Evolutionary conservation across 2,329 filamentous ascomycete species (phyloP), one percentile per base, ranked within the genome.

Genomic region (Colletotrichum spinosum): DNA sequence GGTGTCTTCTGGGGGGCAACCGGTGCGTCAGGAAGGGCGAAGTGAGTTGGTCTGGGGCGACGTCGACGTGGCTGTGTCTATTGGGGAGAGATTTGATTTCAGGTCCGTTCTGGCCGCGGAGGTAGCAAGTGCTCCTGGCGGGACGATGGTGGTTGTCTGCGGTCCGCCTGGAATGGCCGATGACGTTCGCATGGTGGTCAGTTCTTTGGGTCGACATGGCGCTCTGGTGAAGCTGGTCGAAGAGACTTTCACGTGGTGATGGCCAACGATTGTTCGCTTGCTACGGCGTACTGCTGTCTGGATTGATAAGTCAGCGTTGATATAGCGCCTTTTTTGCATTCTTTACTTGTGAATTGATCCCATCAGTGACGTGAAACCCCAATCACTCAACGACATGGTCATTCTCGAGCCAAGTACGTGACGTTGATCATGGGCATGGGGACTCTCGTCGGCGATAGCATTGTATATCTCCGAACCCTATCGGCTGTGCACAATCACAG

Each of bases 101-200:
- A 61, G 57, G 4, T 45, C 60, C 2, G 70, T 76, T 7, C 49
- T 76, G 33, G 48, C 46, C 6, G 65, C 65, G 13, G 72, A 72
- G 56, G 64, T 73, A 38, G 48, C 1, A 10, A 3, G 60, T 2
- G 52, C 13, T 15, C 65, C 68, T n/a, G 69, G 70, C 4, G 56
- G 61, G 8, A 53, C 69, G 25, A 72, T 69, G 2, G 69, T 76
- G 7, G 64, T 74, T 1, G 70, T 76, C 7, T 75, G 72, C 45
- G 75, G 75, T 7, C 71, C 74, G 11, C 60, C 71, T 0, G 66
- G 65, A 2, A 75, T 76, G 72, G 71, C 75, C 2, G 72, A 75
- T 56, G 67, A 74, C 33, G 71, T 72, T 1, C 65, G 74, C 2
- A 61, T 69, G n/a, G 61, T 67, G 37, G 55, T 76, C 41, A 60